These are phyloP conservation scores for Paraleonurus japonicus DNA, from an alignment of 257 asterid species.

Conservation along the genomic window DNA sequence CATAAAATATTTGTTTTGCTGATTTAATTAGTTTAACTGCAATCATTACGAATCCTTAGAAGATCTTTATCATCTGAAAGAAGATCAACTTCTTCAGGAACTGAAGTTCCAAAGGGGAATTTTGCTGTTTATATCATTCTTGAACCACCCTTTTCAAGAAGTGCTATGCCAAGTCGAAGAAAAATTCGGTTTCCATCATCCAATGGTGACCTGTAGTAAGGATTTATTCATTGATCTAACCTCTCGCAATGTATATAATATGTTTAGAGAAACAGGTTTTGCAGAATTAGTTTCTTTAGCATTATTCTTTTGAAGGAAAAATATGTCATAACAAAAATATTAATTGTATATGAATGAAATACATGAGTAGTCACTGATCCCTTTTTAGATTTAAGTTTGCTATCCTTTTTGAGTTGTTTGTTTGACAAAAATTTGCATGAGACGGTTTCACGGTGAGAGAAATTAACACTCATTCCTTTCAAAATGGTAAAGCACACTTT, in stretches of 20 bases:
- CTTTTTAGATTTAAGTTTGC: not conserved
- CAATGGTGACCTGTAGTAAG: constrained; percentile 55
- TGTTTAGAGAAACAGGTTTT: not conserved
- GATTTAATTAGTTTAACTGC: not conserved
- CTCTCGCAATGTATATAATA: constrained; percentile 17
- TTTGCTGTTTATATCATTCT: constrained; percentile 46
- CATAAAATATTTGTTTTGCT: not conserved
- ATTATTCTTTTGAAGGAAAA: too few species aligned
- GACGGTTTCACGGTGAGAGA: too few species aligned
- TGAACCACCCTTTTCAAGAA: constrained; percentile 49
- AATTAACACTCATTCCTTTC: too few species aligned
- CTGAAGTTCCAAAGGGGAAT: constrained; percentile 53
- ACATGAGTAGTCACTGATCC: not conserved
- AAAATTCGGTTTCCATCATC: constrained; percentile 51
- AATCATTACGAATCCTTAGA: constrained; percentile 34
- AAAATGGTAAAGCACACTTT: too few species aligned
- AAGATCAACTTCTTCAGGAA: constrained; percentile 19
- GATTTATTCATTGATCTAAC: constrained; percentile 39
- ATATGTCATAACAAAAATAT: not conserved
- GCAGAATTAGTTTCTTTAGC: too few species aligned
- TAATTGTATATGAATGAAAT: not conserved
- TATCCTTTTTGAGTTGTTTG: not conserved
- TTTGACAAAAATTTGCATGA: not conserved
- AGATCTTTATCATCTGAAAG: constrained; percentile 30
- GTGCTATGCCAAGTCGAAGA: constrained; percentile 45